Conservation (phyloP, 202 grass and related monocot genomes). For the Zoysia matrella region DNA sequence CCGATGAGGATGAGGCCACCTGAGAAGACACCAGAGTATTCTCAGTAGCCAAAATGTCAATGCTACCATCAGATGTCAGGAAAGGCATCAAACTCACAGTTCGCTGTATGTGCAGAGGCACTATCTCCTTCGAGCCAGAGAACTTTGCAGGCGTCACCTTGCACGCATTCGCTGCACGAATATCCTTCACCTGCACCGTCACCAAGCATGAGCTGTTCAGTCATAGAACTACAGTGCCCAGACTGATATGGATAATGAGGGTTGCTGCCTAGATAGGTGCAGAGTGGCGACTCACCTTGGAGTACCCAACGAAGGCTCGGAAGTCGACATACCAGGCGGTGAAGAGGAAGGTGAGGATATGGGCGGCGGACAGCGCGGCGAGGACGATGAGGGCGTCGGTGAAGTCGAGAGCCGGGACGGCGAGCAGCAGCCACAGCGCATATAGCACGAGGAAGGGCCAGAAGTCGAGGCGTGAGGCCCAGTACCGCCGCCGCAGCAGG, state of each 20-base stretch:
- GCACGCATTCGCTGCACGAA: slow-evolving; percentile 67
- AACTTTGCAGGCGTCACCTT: slow-evolving; percentile 92
- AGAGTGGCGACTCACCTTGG: slow-evolving; percentile 57
- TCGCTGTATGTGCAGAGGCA: slow-evolving; percentile 68
- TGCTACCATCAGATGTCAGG: neutral
- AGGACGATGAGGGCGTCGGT: slow-evolving; percentile 83
- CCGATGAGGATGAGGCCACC: slow-evolving; percentile 61
- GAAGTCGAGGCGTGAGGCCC: slow-evolving; percentile 82
- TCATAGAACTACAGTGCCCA: slow-evolving; percentile 13
- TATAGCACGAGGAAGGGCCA: slow-evolving; percentile 94
- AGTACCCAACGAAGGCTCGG: slow-evolving; percentile 77
- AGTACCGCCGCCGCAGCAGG: slow-evolving; percentile 74
- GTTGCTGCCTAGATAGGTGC: slow-evolving; percentile 18
- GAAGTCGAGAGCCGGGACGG: slow-evolving; percentile 84
- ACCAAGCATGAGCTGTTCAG: slow-evolving; percentile 25
- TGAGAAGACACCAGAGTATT: slow-evolving; percentile 38
- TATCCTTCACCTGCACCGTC: slow-evolving; percentile 69
- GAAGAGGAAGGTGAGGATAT: slow-evolving; percentile 89
- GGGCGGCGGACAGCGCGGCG: slow-evolving; percentile 53
- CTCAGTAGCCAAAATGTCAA: slow-evolving; percentile 6
- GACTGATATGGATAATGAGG: slow-evolving; percentile 31
- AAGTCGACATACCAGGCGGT: slow-evolving; percentile 96
- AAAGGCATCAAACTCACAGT: slow-evolving; percentile 59
- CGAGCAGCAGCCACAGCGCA: slow-evolving; percentile 71
- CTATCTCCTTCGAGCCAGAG: slow-evolving; percentile 91